Evolutionary conservation across 345 rosid genomes (phyloP).

Genomic region (Populus alba): DNA sequence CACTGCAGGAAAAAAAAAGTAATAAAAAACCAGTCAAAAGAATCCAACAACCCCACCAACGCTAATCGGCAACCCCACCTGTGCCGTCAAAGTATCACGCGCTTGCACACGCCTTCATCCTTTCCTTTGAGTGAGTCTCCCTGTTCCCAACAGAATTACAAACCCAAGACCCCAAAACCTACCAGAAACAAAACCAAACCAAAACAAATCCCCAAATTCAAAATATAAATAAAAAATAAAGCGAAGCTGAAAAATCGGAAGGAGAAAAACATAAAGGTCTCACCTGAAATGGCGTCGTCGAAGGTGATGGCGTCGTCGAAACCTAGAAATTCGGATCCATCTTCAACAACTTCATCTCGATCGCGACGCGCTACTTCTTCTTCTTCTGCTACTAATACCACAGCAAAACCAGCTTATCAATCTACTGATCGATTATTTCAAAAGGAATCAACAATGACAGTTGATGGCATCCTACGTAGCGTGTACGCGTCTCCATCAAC

Average conservation of each 20-base stretch:
- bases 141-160: constrained; percentile 38
- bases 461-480: constrained; percentile 42
- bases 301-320: constrained; percentile 61
- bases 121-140: constrained; percentile 15
- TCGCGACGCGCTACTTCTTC: constrained; percentile 49
- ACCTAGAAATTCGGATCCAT: constrained; percentile 58
- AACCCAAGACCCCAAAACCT: constrained; percentile 11
- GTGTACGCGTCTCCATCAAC: constrained; percentile 29
- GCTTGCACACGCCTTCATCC: constrained; percentile 1
- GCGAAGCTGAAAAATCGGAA: background rate
- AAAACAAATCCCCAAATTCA: constrained; percentile 1
- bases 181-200: background rate
- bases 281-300: constrained; percentile 58
- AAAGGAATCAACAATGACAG: constrained; percentile 33
- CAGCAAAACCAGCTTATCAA: background rate
- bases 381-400: constrained; percentile 36
- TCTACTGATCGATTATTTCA: constrained; percentile 34
- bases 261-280: background rate
- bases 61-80: background rate
- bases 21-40: background rate
- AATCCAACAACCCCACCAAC: background rate
- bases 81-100: background rate
- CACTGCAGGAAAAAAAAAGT: background rate
- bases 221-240: constrained; percentile 9
- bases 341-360: constrained; percentile 20